A percentile compares a stretch with the other conserved stretches of the same genome.
These are phyloP conservation scores for Ganoderma sinense DNA, from an alignment of 1,284 basidiomycete species.

Conservation along the genomic window DNA sequence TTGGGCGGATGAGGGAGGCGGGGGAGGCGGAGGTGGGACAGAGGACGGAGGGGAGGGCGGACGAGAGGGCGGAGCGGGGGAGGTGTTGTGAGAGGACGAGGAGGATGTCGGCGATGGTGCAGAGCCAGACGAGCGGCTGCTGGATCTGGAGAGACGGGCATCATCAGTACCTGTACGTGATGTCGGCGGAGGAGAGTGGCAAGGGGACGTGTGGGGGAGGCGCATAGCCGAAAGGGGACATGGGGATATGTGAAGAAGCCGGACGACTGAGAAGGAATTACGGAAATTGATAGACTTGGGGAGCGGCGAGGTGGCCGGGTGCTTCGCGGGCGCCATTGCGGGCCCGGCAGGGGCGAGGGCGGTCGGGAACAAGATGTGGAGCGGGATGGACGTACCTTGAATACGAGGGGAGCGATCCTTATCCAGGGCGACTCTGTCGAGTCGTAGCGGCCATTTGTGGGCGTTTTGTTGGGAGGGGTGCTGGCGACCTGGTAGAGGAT, in stretches of 20 bases:
- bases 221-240: conserved; percentile 1
- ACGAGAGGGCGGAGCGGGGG: conserved; percentile 41
- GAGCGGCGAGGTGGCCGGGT: neutral
- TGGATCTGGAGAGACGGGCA: conserved; percentile 49
- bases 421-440: conserved; percentile 59
- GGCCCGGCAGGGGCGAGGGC: neutral
- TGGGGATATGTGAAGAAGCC: neutral
- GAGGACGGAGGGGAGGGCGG: conserved; percentile 32
- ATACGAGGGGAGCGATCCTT: conserved; percentile 63
- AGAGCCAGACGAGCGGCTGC: conserved; percentile 56
- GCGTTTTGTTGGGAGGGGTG: conserved; percentile 66
- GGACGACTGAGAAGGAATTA: neutral
- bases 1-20: conserved; percentile 46
- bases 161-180: neutral
- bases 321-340: conserved; percentile 2
- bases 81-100: conserved; percentile 47
- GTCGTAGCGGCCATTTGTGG: conserved; percentile 59
- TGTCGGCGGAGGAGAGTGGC: conserved; percentile 1
- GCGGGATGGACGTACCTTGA: conserved; percentile 52
- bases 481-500: conserved; percentile 60
- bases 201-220: conserved; percentile 6
- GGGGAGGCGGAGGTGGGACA: conserved; percentile 34
- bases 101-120: conserved; percentile 57
- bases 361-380: neutral
- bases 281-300: neutral